phyloP scores from a whole-genome alignment of 148 eudicot genomes.

The Rhododendron ovatum region DNA sequence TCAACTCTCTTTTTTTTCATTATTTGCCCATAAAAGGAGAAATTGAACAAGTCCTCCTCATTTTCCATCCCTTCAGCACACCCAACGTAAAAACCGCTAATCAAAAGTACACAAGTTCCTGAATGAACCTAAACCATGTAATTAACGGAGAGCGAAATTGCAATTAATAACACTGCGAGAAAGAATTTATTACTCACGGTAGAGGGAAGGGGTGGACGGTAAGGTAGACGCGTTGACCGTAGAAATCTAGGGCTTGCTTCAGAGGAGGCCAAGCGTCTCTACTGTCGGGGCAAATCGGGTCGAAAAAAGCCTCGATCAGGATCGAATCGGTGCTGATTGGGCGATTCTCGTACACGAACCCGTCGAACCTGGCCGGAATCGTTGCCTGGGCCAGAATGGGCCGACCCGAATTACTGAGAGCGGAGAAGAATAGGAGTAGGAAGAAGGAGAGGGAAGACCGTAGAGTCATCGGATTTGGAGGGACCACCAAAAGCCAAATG shows the following conservation, averaged over 20 bases:
- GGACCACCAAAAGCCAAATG: too few species aligned
- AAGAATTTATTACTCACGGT: slow-evolving; percentile 36
- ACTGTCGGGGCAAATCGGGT: slow-evolving; percentile 90
- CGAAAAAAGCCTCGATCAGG: slow-evolving; percentile 78
- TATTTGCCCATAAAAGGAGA: neutral
- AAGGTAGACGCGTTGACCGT: slow-evolving; percentile 54
- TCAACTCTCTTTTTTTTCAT: neutral
- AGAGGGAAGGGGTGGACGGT: slow-evolving; percentile 71
- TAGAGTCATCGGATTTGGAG: neutral
- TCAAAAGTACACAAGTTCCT: neutral
- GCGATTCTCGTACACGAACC: slow-evolving; percentile 57
- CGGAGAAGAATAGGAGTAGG: neutral
- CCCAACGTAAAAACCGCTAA: neutral
- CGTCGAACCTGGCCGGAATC: slow-evolving; percentile 55
- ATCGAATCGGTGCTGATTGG: slow-evolving; percentile 28
- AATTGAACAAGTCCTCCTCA: neutral
- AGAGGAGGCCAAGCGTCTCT: slow-evolving; percentile 87
- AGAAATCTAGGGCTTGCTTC: slow-evolving; percentile 46
- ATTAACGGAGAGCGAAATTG: neutral
- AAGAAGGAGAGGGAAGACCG: neutral
- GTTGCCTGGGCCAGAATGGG: neutral
- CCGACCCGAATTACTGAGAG: neutral
- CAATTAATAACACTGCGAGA: neutral
- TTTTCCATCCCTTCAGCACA: neutral
- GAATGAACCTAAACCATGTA: neutral